Evolutionary conservation across 345 rosid species (phyloP).

Genomic region (Dovyalis caffra): DNA sequence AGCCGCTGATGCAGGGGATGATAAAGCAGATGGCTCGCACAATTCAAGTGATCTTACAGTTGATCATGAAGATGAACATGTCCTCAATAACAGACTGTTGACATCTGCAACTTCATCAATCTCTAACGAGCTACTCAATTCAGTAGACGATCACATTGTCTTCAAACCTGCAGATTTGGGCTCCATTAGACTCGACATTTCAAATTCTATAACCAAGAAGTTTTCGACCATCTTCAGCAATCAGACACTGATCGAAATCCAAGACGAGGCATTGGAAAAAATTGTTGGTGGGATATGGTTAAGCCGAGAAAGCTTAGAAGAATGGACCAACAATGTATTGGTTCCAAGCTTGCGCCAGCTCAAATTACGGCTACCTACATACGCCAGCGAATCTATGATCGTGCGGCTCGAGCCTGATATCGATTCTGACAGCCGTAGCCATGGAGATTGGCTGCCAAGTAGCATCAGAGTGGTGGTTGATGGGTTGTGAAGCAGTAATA

Average conservation of each 20-base stretch:
- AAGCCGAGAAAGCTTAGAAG: slow-evolving; percentile 61
- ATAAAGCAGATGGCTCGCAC: slow-evolving; percentile 67
- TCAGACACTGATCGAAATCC: slow-evolving; percentile 45
- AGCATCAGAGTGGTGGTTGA: slow-evolving; percentile 53
- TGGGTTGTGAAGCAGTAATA: slow-evolving; percentile 26
- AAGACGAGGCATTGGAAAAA: slow-evolving; percentile 69
- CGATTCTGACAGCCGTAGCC: slow-evolving; percentile 31
- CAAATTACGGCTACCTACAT: slow-evolving; percentile 36
- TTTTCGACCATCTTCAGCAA: slow-evolving; percentile 38
- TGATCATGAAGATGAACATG: slow-evolving; percentile 70
- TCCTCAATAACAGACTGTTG: slow-evolving; percentile 44
- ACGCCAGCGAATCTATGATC: slow-evolving; percentile 31
- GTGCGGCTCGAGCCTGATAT: slow-evolving; percentile 54
- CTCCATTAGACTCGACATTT: slow-evolving; percentile 37
- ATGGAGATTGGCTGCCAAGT: slow-evolving; percentile 62
- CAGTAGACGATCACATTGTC: slow-evolving; percentile 54
- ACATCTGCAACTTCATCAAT: slow-evolving; percentile 35
- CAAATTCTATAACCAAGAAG: slow-evolving; percentile 45
- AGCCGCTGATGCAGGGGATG: slow-evolving; percentile 58
- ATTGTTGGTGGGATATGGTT: slow-evolving; percentile 68
- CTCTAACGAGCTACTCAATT: slow-evolving; percentile 51
- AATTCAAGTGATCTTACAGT: slow-evolving; percentile 86
- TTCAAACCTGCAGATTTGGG: slow-evolving; percentile 75
- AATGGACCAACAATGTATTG: slow-evolving; percentile 73
- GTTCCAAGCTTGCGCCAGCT: slow-evolving; percentile 63